These are phyloP conservation scores for Pyrenophora tritici-repentis DNA, from an alignment of 2,329 filamentous ascomycete species.

Conservation along the genomic window DNA sequence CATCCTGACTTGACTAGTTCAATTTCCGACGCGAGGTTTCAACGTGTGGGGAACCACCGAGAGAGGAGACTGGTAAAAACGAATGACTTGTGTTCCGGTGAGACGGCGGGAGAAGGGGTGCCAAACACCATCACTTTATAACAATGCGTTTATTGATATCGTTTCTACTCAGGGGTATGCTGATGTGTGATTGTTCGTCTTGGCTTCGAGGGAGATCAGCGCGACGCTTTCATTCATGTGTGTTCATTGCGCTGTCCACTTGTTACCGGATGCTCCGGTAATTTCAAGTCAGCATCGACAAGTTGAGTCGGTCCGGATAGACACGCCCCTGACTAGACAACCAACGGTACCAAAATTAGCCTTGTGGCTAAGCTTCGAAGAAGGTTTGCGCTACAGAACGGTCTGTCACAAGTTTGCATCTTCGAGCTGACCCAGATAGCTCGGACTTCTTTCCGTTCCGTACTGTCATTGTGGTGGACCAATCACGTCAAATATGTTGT, in stretches of 20 bases:
- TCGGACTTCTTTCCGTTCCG: no score
- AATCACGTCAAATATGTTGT: no score
- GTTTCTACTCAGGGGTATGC: neutral
- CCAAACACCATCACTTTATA: neutral
- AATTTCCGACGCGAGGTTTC: neutral
- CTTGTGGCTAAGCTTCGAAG: neutral
- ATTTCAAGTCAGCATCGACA: neutral
- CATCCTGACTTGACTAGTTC: conserved; percentile 4
- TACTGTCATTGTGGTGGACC: no score
- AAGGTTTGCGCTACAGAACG: no score
- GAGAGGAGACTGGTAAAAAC: neutral
- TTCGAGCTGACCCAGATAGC: no score
- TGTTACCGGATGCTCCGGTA: neutral
- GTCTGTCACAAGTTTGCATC: no score
- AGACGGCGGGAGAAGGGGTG: neutral
- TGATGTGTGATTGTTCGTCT: neutral
- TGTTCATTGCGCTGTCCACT: neutral
- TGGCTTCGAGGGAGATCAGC: neutral
- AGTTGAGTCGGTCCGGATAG: conserved; percentile 5
- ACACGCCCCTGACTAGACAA: no score
- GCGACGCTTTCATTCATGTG: neutral
- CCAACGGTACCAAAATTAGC: neutral
- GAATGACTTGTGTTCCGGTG: neutral
- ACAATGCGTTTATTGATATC: neutral
- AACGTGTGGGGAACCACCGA: neutral